These are phyloP conservation scores for Gaeumannomyces tritici DNA, from an alignment of 2,329 filamentous ascomycete genomes.

Conservation along the genomic window DNA sequence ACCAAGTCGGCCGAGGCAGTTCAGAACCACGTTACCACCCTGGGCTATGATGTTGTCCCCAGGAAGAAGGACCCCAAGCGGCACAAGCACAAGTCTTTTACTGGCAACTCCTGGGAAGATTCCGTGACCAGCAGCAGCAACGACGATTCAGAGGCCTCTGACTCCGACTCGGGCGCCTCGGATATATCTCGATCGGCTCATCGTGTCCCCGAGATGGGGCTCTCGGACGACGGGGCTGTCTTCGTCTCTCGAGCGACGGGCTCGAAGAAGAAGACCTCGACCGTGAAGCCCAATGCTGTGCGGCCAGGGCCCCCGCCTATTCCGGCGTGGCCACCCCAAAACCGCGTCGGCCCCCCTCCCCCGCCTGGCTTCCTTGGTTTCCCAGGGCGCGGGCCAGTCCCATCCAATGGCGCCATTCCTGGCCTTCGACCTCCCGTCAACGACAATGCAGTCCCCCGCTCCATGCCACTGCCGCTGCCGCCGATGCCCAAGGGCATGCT, in stretches of 20 bases:
- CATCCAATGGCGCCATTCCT: neutral
- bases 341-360: neutral
- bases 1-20: slow-evolving; percentile 27
- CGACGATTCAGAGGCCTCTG: slow-evolving; percentile 3
- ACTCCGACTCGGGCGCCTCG: slow-evolving; percentile 3
- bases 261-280: neutral
- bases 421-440: too few species aligned
- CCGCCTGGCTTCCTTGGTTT: neutral
- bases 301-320: neutral
- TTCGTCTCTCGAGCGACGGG: neutral
- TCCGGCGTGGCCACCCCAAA: neutral
- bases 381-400: too few species aligned
- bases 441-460: too few species aligned
- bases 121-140: neutral
- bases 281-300: neutral
- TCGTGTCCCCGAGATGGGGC: neutral
- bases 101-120: slow-evolving; percentile 6
- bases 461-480: neutral
- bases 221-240: neutral
- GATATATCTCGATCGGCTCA: neutral
- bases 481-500: neutral
- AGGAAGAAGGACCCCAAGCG: neutral
- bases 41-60: slow-evolving; percentile 19
- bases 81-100: neutral
- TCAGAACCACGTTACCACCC: slow-evolving; percentile 18